Percentiles rank a stretch among this genome's conserved stretches.
phyloP scores from a whole-genome alignment of 331 rosid species.

The Stylosanthes scabra region DNA sequence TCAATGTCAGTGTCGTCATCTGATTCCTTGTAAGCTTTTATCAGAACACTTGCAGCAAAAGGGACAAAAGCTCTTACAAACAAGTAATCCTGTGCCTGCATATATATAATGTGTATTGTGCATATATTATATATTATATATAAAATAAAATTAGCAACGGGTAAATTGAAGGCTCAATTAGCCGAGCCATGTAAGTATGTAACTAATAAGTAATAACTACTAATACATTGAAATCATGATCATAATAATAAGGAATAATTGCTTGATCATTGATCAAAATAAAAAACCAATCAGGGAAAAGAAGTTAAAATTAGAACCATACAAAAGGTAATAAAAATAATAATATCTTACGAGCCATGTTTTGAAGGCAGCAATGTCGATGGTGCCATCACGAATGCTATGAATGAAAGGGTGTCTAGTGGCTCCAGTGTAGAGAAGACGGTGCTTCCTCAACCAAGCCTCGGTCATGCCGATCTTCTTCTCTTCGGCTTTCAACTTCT shows the following conservation, averaged over 20 bases:
- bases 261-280: background rate
- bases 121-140: too few species aligned
- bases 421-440: constrained; percentile 55
- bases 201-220: background rate
- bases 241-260: background rate
- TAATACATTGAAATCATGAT: background rate
- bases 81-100: constrained; percentile 82
- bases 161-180: background rate
- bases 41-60: constrained; percentile 61
- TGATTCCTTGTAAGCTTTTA: constrained; percentile 74
- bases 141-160: background rate
- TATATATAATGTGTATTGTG: background rate
- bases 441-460: constrained; percentile 75
- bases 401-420: constrained; percentile 76
- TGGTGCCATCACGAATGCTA: constrained; percentile 68
- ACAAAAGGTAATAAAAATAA: background rate
- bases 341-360: constrained; percentile 68
- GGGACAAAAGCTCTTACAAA: constrained; percentile 77
- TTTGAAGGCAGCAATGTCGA: constrained; percentile 64
- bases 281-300: background rate
- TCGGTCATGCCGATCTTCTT: constrained; percentile 44
- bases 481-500: constrained; percentile 38
- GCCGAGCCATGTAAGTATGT: background rate
- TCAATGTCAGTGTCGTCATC: constrained; percentile 64
- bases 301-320: background rate